These are phyloP conservation scores for Nannochloris sp. DNA, from an alignment of 139 green algal genomes.

Conservation along the genomic window DNA sequence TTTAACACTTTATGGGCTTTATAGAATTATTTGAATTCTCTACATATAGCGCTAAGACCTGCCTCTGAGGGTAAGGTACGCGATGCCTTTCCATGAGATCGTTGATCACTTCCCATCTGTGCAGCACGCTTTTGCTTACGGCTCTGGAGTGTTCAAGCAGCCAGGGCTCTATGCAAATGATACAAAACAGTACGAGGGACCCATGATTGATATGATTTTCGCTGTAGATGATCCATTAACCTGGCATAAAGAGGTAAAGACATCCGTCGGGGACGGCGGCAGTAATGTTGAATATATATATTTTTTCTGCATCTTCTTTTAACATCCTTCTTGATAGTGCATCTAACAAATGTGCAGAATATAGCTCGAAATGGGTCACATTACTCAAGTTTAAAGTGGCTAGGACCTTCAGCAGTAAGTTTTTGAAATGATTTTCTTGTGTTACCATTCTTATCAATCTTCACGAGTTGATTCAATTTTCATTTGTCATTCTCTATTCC, in stretches of 20 bases:
- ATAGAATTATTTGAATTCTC: no score
- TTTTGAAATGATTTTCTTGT: not conserved
- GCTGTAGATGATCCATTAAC: conserved; percentile 51
- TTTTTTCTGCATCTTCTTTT: not conserved
- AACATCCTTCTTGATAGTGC: not conserved
- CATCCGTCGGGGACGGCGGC: not conserved
- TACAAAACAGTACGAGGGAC: no score
- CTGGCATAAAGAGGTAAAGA: conserved; percentile 61
- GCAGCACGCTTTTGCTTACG: conserved; percentile 76
- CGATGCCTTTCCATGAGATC: conserved; percentile 20
- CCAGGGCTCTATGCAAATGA: conserved; percentile 52
- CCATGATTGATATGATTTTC: conserved; percentile 82
- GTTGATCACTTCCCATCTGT: conserved; percentile 54
- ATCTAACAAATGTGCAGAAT: conserved; percentile 42
- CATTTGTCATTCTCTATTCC: not conserved
- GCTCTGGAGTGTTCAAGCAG: conserved; percentile 77
- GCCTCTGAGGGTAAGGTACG: no score
- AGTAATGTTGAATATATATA: not conserved
- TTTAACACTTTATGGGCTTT: no score
- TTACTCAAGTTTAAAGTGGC: conserved; percentile 53
- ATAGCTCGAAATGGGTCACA: conserved; percentile 52
- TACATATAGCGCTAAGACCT: no score
- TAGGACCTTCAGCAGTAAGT: conserved; percentile 41
- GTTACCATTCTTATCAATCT: not conserved
- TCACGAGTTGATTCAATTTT: not conserved